Percentiles rank a stretch among this genome's conserved stretches.
phyloP scores from a whole-genome alignment of 768 basidiomycete genomes.

The Auriculariales sp. region DNA sequence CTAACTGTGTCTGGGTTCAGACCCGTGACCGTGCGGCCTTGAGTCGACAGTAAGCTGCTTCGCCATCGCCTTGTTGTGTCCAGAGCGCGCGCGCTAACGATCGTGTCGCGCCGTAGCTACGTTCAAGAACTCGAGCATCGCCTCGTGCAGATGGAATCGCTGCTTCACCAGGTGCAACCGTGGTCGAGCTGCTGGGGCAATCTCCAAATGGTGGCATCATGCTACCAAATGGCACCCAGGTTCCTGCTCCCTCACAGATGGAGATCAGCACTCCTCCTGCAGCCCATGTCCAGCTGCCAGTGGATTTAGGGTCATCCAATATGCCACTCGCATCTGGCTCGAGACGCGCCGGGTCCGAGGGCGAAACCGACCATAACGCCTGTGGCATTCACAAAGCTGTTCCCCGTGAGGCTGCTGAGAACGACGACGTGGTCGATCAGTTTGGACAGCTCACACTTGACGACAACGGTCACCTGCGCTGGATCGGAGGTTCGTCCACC shows the following conservation, averaged over 20 bases:
- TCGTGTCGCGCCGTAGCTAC: slow-evolving; percentile 36
- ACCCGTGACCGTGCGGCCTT: slow-evolving; percentile 83
- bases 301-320: not conserved
- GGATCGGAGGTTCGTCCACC: slow-evolving; percentile 85
- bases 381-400: slow-evolving; percentile 12
- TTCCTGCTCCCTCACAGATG: slow-evolving; percentile 4
- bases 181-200: slow-evolving; percentile 58
- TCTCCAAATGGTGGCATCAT: slow-evolving; percentile 25
- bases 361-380: not conserved
- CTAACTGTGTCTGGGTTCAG: slow-evolving; percentile 79
- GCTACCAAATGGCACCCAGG: not conserved
- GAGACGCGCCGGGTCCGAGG: not conserved
- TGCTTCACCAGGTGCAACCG: slow-evolving; percentile 76
- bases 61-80: slow-evolving; percentile 12
- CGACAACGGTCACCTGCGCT: slow-evolving; percentile 80
- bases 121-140: slow-evolving; percentile 85
- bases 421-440: slow-evolving; percentile 47
- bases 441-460: slow-evolving; percentile 81
- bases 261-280: not conserved
- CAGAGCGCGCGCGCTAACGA: not conserved
- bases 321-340: not conserved
- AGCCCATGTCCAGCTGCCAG: not conserved
- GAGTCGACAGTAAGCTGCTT: slow-evolving; percentile 63
- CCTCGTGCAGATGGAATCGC: slow-evolving; percentile 72
- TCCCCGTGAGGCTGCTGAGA: slow-evolving; percentile 39